phyloP scores from a whole-genome alignment of 1,284 basidiomycete genomes.

The Puccinia hordei region DNA sequence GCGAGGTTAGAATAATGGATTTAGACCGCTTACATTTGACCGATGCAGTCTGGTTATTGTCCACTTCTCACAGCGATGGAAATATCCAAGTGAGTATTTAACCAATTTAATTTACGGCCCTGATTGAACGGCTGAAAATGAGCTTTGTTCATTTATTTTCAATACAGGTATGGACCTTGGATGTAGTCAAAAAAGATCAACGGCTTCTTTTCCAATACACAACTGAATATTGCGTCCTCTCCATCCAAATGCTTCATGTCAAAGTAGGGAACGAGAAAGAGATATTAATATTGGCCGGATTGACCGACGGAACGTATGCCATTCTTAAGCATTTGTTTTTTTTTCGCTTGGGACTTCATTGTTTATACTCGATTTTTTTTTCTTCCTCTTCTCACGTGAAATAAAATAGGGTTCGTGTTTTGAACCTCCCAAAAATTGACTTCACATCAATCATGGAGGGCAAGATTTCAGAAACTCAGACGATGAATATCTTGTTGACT shows the following conservation, averaged over 20 bases:
- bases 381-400: too few relatives aligned
- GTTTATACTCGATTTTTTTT: not conserved
- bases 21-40: not conserved
- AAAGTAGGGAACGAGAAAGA: not conserved
- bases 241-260: not conserved
- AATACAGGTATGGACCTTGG: slow-evolving; percentile 18
- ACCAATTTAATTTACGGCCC: not conserved
- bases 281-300: slow-evolving; percentile 8
- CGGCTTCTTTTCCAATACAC: not conserved
- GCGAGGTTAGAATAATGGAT: slow-evolving; percentile 15
- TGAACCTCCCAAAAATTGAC: not conserved
- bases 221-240: not conserved
- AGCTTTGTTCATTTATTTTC: not conserved
- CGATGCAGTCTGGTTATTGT: not conserved
- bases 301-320: not conserved
- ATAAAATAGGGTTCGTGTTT: slow-evolving; percentile 7
- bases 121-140: not conserved
- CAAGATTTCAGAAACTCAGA: not conserved
- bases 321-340: not conserved
- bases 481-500: not conserved
- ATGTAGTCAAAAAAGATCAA: not conserved
- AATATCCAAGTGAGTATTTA: not conserved
- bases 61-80: slow-evolving; percentile 11
- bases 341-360: not conserved
- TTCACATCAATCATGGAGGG: not conserved